Conservation (phyloP, 1,284 basidiomycete species). For the Grifola frondosa region DNA sequence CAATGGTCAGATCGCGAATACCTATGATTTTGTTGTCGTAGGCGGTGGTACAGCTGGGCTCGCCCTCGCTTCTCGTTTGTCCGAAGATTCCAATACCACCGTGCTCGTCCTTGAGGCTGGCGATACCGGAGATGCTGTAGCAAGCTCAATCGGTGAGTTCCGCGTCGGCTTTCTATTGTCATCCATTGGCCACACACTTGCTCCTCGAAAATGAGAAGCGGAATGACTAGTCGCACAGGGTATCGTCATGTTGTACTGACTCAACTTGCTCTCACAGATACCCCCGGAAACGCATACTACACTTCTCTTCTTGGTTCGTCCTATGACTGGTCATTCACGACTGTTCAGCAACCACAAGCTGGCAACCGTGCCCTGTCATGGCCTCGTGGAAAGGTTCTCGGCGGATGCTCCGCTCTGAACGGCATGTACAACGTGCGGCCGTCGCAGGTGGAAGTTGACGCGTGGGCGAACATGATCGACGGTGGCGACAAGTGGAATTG, state of each 20-base stretch:
- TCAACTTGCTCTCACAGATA: conserved; percentile 34
- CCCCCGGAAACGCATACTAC: conserved; percentile 53
- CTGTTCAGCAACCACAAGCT: conserved; percentile 47
- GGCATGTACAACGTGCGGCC: conserved; percentile 68
- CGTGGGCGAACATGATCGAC: conserved; percentile 49
- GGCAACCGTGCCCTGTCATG: conserved; percentile 42
- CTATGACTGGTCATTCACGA: conserved; percentile 67
- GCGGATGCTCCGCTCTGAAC: conserved; percentile 71
- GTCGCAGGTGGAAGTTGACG: conserved; percentile 51
- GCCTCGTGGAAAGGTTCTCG: conserved; percentile 69
- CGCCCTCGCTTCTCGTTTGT: conserved; percentile 68
- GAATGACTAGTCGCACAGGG: not conserved
- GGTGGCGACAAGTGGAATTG: conserved; percentile 48
- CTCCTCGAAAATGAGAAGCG: too few relatives aligned
- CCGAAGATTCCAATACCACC: conserved; percentile 65
- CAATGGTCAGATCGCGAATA: conserved; percentile 35
- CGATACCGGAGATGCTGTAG: conserved; percentile 51
- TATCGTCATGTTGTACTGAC: conserved; percentile 12
- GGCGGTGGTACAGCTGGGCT: conserved; percentile 76
- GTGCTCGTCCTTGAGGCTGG: conserved; percentile 78
- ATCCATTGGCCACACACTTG: too few relatives aligned
- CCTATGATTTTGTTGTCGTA: conserved; percentile 59
- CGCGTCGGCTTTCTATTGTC: not conserved
- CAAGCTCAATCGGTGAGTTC: conserved; percentile 36
- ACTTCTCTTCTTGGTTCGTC: conserved; percentile 46